Evolutionary conservation across 352 stramenopile species (phyloP), one percentile per base, ranked within the genome.

Genomic region (Phytopythium chamaehyphon): DNA sequence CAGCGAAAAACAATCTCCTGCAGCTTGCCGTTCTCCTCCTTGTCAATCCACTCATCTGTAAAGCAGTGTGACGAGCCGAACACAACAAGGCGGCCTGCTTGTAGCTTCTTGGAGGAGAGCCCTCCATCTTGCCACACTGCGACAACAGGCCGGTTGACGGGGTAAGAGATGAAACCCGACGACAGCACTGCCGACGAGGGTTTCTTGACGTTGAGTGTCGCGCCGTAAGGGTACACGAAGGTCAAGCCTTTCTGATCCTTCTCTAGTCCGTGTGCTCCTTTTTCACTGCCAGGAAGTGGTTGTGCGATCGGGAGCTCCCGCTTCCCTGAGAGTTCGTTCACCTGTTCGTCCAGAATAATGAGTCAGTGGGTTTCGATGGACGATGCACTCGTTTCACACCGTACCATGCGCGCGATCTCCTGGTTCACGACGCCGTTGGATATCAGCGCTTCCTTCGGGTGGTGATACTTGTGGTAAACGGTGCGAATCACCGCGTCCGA

Each of bases 381-480:
- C 16, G 8, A 16, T 19, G 3, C 39, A 45, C n/a, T n/a, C n/a
- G 14, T 12, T 8, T 15, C 6, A 5, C 6, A 14, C 19, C 0
- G 2, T 59, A 83, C 79, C 69, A 90, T 67, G 37, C 83, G 75
- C 9, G 82, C 86, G 48, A 98, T 86, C 57, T 97, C 90, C 31
- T 86, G 77, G 60, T 98, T 96, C 9, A 98, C 76, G 36, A 98
- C 80, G 45, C 95, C 95, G 51, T 96, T 97, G 1, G 86, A 92
- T 26, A 98, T 94, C 49, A 98, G 82, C 19, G 95, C 93, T 63
- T 98, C 93, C 57, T 98, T 98, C 1, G 95, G 95, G 57, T 98
- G 95, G 39, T 97, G 78, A 57, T 98, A 98, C 66, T 98, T 98
- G 75, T 98, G 89, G 64, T 98, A 98, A 22, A 97, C 88, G 12